Evolutionary conservation across 2,329 filamentous ascomycete species (phyloP).

Genomic region (Fusarium oligoseptatum): DNA sequence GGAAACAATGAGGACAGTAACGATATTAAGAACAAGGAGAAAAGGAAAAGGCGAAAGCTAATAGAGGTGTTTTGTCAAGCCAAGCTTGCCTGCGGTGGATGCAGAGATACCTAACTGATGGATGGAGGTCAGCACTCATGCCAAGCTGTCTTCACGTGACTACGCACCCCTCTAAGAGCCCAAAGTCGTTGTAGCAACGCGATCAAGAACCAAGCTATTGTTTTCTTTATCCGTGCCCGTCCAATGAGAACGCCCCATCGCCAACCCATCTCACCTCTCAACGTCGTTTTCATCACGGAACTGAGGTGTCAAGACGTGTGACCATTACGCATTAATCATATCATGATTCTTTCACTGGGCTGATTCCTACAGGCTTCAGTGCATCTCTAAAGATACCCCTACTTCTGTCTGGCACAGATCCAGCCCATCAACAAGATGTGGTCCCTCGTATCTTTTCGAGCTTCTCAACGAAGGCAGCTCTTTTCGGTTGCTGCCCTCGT

Average conservation of each 20-base stretch:
- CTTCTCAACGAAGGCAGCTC: constrained; percentile 55
- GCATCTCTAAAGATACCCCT: background rate
- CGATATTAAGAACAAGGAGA: no score
- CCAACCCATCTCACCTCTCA: constrained; percentile 9
- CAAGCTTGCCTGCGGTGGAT: no score
- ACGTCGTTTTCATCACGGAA: constrained; percentile 7
- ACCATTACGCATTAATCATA: background rate
- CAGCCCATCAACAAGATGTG: constrained; percentile 42
- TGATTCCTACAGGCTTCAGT: background rate
- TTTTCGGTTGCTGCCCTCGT: constrained; percentile 51
- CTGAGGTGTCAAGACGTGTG: background rate
- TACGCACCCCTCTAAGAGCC: background rate
- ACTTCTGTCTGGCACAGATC: constrained; percentile 21
- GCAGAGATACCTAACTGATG: no score
- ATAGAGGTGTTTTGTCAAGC: background rate
- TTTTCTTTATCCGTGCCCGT: constrained; percentile 20
- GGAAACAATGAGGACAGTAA: no score
- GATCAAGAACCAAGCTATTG: background rate
- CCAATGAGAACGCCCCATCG: constrained; percentile 21
- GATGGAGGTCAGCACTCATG: no score
- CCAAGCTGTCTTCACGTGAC: background rate
- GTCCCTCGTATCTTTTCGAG: constrained; percentile 41
- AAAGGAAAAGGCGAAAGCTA: no score
- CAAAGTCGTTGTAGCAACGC: constrained; percentile 36
- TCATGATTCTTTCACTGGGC: background rate